These are phyloP conservation scores for Intubia oerlemansii DNA, from an alignment of 2,329 filamentous ascomycete species.

Conservation along the genomic window DNA sequence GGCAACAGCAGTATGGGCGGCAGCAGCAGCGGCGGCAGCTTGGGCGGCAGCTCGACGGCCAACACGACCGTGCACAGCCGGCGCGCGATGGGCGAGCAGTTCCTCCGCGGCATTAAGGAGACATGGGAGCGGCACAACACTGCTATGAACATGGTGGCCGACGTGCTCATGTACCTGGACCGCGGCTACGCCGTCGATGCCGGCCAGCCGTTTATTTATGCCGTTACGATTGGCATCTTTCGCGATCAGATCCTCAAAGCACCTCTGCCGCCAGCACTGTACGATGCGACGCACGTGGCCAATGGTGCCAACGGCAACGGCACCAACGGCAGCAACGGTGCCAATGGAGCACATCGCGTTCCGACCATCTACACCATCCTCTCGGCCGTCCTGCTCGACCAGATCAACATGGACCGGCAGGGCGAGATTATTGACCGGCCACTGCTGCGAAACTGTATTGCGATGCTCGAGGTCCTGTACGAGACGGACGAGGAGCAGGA, in stretches of 20 bases:
- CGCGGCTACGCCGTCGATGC: conserved; percentile 55
- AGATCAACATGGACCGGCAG: conserved; percentile 79
- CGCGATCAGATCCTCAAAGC: conserved; percentile 64
- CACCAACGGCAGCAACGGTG: conserved; percentile 4
- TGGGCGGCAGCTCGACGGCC: conserved; percentile 23
- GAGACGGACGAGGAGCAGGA: conserved; percentile 62
- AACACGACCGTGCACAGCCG: conserved; percentile 56
- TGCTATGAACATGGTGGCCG: conserved; percentile 67
- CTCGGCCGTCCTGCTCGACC: conserved; percentile 65
- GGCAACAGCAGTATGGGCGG: too few species aligned
- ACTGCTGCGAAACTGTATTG: conserved; percentile 61
- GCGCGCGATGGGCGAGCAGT: conserved; percentile 60
- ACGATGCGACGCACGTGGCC: conserved; percentile 1
- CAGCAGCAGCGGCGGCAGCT: too few species aligned
- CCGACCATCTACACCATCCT: conserved; percentile 48
- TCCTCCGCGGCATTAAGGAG: conserved; percentile 53
- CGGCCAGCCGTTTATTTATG: conserved; percentile 58
- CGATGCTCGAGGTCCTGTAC: conserved; percentile 80
- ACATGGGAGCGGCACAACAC: conserved; percentile 80
- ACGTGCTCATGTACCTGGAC: conserved; percentile 85
- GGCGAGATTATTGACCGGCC: conserved; percentile 75
- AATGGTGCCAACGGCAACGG: not conserved
- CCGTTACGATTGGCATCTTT: conserved; percentile 69
- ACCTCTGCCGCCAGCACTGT: conserved; percentile 4
- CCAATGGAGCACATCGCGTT: too few species aligned